Percentiles rank a stretch among this genome's conserved stretches.
Conservation (phyloP, 257 asterid species). For the Schizonepeta tenuifolia region DNA sequence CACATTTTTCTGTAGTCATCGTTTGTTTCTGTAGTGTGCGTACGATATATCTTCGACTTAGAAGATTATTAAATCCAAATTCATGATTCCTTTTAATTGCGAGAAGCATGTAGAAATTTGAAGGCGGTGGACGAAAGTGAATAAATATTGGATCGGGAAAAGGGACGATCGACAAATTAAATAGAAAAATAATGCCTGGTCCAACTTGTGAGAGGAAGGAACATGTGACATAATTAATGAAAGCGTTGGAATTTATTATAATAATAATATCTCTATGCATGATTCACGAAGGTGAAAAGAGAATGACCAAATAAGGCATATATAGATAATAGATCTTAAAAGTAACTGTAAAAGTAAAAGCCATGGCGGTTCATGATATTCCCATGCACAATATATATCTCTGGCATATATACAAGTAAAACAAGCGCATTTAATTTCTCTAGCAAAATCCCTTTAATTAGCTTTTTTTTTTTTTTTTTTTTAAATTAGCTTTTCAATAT, state of each 20-base stretch:
- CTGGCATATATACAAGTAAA: background rate
- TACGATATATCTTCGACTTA: no score
- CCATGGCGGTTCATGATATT: constrained; percentile 15
- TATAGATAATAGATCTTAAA: background rate
- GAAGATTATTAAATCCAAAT: no score
- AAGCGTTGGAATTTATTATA: constrained; percentile 1
- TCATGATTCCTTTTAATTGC: no score
- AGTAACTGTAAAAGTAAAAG: constrained; percentile 10
- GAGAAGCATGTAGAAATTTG: background rate
- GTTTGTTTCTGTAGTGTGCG: no score
- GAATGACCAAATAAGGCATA: background rate
- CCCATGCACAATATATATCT: constrained; percentile 25
- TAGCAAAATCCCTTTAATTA: background rate
- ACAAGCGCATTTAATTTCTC: background rate
- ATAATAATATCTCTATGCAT: background rate
- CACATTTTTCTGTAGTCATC: no score
- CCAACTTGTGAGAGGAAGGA: background rate
- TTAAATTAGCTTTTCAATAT: no score
- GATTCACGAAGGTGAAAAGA: background rate
- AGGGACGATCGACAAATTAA: background rate
- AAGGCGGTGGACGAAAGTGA: background rate
- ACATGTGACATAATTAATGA: constrained; percentile 38
- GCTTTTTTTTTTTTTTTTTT: no score
- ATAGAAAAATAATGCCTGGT: background rate
- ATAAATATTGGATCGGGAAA: background rate